A percentile compares a stretch with the other conserved stretches of the same genome.
Evolutionary conservation across 2,329 filamentous ascomycete species (phyloP).

Genomic region (Apiospora hydei): DNA sequence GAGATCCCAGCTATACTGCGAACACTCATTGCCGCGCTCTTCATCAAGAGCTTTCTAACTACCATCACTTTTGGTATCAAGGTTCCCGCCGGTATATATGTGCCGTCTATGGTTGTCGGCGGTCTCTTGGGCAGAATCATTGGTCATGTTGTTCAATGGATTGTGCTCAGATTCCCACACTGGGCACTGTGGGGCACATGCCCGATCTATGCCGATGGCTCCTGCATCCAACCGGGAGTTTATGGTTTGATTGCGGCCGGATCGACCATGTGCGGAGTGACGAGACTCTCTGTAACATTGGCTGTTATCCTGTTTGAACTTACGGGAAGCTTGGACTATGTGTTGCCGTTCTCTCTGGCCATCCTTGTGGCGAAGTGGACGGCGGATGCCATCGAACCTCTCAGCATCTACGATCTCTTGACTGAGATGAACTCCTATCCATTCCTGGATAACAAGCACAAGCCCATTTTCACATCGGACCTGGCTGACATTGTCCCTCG

Average conservation of each 20-base stretch:
- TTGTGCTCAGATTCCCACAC: conserved; percentile 76
- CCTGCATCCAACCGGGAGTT: conserved; percentile 94
- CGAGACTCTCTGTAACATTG: conserved; percentile 88
- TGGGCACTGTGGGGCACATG: conserved; percentile 80
- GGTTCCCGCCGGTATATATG: conserved; percentile 95
- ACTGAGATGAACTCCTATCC: conserved; percentile 98
- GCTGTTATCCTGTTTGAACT: conserved; percentile 96
- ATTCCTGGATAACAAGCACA: conserved; percentile 95
- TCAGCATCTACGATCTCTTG: conserved; percentile 93
- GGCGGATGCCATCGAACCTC: conserved; percentile 90
- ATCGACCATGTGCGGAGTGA: conserved; percentile 98
- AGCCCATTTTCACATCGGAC: conserved; percentile 88
- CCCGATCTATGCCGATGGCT: conserved; percentile 72
- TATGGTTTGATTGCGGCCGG: conserved; percentile 95
- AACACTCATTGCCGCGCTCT: conserved; percentile 77
- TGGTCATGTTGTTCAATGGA: conserved; percentile 84
- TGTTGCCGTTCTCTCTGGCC: conserved; percentile 90
- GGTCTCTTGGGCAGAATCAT: conserved; percentile 89
- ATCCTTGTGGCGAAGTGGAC: conserved; percentile 99
- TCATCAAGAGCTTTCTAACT: conserved; percentile 90
- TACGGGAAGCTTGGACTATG: conserved; percentile 93
- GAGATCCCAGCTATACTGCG: conserved; percentile 81
- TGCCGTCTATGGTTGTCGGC: conserved; percentile 98
- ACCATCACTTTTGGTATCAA: conserved; percentile 96
- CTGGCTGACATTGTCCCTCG: conserved; percentile 86